phyloP scores from a whole-genome alignment of 495 filamentous ascomycete genomes.

The Penicillium turbatum region DNA sequence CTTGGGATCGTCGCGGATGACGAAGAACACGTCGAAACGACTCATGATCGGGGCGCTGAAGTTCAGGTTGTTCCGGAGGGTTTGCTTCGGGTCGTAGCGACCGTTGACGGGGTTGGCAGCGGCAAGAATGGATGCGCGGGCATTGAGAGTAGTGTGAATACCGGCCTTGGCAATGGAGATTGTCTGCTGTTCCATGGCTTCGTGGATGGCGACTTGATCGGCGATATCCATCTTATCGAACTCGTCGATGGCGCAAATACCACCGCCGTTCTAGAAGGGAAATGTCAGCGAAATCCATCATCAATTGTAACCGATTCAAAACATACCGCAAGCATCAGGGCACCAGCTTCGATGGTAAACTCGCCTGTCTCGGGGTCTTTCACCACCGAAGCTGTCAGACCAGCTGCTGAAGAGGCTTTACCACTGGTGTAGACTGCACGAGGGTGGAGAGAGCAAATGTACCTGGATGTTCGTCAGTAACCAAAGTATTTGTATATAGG shows the following conservation, averaged over 20 bases:
- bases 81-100: conserved; percentile 92
- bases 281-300: background rate
- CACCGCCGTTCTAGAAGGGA: conserved; percentile 46
- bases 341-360: conserved; percentile 97
- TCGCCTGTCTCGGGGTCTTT: conserved; percentile 98
- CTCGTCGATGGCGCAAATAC: conserved; percentile 97
- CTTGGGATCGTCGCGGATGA: conserved; percentile 95
- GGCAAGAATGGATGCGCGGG: conserved; percentile 88
- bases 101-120: conserved; percentile 96
- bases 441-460: conserved; percentile 91
- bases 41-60: conserved; percentile 99
- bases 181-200: conserved; percentile 99
- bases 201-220: conserved; percentile 98
- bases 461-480: conserved; percentile 38
- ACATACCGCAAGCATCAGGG: conserved; percentile 89
- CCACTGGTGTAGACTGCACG: conserved; percentile 97
- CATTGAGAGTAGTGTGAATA: conserved; percentile 97
- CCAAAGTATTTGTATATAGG: background rate
- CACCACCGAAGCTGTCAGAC: conserved; percentile 94
- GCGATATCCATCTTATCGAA: conserved; percentile 99
- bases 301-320: conserved; percentile 18
- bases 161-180: conserved; percentile 99
- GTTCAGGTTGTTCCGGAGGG: conserved; percentile 91
- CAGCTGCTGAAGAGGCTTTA: conserved; percentile 95
- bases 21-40: conserved; percentile 98